Percentiles rank a stretch among this genome's conserved stretches.
Conservation (phyloP, 768 basidiomycete species). For the Mycena alexandri region DNA sequence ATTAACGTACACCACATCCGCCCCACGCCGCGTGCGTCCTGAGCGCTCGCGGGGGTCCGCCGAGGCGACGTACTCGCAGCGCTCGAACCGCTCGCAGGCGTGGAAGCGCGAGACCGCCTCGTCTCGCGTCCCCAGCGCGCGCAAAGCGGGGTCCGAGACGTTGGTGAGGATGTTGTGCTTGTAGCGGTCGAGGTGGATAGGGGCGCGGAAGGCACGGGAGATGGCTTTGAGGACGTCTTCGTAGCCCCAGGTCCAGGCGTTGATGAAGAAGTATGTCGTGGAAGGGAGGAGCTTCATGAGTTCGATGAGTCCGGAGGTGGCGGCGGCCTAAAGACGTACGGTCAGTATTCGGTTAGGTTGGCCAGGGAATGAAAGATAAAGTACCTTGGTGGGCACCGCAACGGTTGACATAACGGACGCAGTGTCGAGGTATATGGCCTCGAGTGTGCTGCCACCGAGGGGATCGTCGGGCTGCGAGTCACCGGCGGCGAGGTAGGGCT, state of each 20-base stretch:
- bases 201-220: slow-evolving; percentile 71
- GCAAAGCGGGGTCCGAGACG: slow-evolving; percentile 71
- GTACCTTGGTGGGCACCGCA: slow-evolving; percentile 74
- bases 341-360: neutral
- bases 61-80: slow-evolving; percentile 74
- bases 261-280: slow-evolving; percentile 85
- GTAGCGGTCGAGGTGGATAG: slow-evolving; percentile 95
- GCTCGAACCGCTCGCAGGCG: slow-evolving; percentile 88
- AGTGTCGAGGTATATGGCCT: slow-evolving; percentile 89
- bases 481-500: slow-evolving; percentile 70
- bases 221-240: slow-evolving; percentile 90
- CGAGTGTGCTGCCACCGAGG: slow-evolving; percentile 60
- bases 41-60: slow-evolving; percentile 37
- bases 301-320: slow-evolving; percentile 73
- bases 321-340: slow-evolving; percentile 63
- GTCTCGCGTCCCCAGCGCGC: slow-evolving; percentile 71
- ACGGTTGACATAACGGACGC: slow-evolving; percentile 68
- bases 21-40: slow-evolving; percentile 59
- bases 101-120: slow-evolving; percentile 83
- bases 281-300: slow-evolving; percentile 78
- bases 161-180: slow-evolving; percentile 77
- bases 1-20: slow-evolving; percentile 85
- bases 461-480: slow-evolving; percentile 25
- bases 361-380: neutral
- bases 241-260: slow-evolving; percentile 97